Evolutionary conservation across 2,329 filamentous ascomycete species (phyloP).

Genomic region (Scolecobasidium constrictum): DNA sequence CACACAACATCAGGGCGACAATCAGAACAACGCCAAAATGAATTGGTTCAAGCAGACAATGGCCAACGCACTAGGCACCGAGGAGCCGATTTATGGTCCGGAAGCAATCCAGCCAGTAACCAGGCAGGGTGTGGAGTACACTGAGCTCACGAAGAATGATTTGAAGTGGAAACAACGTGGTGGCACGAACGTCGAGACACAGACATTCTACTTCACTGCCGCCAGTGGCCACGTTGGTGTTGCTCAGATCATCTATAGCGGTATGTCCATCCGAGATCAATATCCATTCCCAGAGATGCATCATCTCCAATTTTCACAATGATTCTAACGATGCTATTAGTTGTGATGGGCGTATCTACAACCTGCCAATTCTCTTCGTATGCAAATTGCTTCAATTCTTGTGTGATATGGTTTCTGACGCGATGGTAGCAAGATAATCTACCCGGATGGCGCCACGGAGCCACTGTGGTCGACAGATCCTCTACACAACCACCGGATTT

Average conservation of each 20-base stretch:
- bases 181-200: constrained; percentile 84
- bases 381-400: too few relatives aligned
- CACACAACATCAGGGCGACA: too few relatives aligned
- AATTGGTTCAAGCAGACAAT: constrained; percentile 78
- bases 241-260: constrained; percentile 93
- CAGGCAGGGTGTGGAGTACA: constrained; percentile 65
- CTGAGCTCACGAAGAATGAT: constrained; percentile 65
- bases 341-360: constrained; percentile 66
- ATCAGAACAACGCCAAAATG: constrained; percentile 68
- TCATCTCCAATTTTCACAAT: neutral
- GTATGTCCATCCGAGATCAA: too few relatives aligned
- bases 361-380: constrained; percentile 91
- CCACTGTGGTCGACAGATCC: constrained; percentile 75
- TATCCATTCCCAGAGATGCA: too few relatives aligned
- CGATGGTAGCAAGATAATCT: constrained; percentile 92
- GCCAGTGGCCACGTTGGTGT: constrained; percentile 68
- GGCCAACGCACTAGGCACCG: constrained; percentile 79
- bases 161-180: constrained; percentile 74
- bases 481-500: constrained; percentile 70
- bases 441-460: constrained; percentile 55
- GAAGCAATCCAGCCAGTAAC: constrained; percentile 78
- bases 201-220: constrained; percentile 82
- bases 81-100: constrained; percentile 91
- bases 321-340: neutral
- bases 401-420: too few relatives aligned